Percentiles rank a stretch among this genome's conserved stretches.
Evolutionary conservation across 306 rosid genomes (phyloP).

Genomic region (Dalbergia cultrata): DNA sequence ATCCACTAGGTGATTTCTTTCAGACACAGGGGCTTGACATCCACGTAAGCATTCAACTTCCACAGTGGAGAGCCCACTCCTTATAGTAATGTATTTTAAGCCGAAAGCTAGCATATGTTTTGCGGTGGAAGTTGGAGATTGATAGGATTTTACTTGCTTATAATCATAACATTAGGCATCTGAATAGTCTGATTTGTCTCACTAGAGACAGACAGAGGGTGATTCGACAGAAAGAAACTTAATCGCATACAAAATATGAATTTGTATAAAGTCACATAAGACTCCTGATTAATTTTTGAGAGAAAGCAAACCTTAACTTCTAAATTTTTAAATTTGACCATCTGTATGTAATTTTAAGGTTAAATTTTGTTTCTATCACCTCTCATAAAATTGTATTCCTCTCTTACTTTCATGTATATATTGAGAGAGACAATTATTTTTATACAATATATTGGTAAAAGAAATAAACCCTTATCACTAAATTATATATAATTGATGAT

Average conservation of each 20-base stretch:
- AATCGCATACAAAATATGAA: background rate
- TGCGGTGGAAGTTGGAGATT: background rate
- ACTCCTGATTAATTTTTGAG: no score
- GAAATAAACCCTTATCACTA: no score
- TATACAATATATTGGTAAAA: no score
- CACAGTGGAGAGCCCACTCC: conserved; percentile 43
- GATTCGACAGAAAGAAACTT: background rate
- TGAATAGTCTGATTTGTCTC: conserved; percentile 32
- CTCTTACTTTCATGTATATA: no score
- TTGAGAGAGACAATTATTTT: no score
- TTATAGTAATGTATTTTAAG: conserved; percentile 10
- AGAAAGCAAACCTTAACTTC: no score
- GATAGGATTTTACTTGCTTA: background rate
- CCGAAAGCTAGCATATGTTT: background rate
- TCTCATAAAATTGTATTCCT: no score
- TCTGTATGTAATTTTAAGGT: no score
- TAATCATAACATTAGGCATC: conserved; percentile 8
- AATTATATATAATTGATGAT: no score
- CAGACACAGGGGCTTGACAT: conserved; percentile 25
- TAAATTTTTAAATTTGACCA: no score
- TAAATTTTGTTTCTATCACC: no score
- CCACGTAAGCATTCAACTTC: conserved; percentile 44
- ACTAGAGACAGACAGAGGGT: conserved; percentile 14
- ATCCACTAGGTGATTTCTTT: conserved; percentile 25
- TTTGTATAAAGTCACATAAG: no score